Evolutionary conservation across 257 asterid genomes (phyloP).

Genomic region (Fraxinus excelsior): DNA sequence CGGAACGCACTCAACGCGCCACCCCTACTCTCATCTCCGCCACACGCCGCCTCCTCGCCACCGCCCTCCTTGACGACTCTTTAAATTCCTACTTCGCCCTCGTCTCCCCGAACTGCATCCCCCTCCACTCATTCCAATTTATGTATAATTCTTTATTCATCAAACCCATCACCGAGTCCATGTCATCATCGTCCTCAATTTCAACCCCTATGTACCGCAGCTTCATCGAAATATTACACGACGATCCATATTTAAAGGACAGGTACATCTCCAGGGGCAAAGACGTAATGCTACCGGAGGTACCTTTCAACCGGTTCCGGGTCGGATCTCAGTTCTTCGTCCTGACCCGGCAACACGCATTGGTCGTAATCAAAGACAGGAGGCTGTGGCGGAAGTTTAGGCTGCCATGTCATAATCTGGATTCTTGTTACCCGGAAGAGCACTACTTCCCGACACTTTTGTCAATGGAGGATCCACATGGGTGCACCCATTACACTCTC

Average conservation of each 20-base stretch:
- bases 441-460: slow-evolving; percentile 76
- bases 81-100: slow-evolving; percentile 61
- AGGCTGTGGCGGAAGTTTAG: slow-evolving; percentile 67
- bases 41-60: slow-evolving; percentile 77
- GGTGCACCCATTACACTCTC: slow-evolving; percentile 54
- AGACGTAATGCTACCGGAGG: slow-evolving; percentile 62
- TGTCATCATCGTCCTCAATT: neutral
- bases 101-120: slow-evolving; percentile 68
- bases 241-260: slow-evolving; percentile 53
- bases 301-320: slow-evolving; percentile 53
- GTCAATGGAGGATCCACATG: slow-evolving; percentile 73
- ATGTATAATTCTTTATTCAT: slow-evolving; percentile 44
- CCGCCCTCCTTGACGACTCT: slow-evolving; percentile 68
- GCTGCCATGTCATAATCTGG: slow-evolving; percentile 48
- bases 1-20: slow-evolving; percentile 53
- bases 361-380: slow-evolving; percentile 50
- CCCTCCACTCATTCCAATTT: slow-evolving; percentile 61
- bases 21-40: slow-evolving; percentile 74
- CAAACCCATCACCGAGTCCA: slow-evolving; percentile 26
- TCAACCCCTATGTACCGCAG: slow-evolving; percentile 36
- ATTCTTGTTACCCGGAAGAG: slow-evolving; percentile 80
- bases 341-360: slow-evolving; percentile 53
- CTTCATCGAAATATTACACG: slow-evolving; percentile 65
- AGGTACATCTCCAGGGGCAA: slow-evolving; percentile 64
- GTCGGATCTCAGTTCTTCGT: slow-evolving; percentile 76